A percentile compares a stretch with the other conserved stretches of the same genome.
Conservation (phyloP, 148 eudicot genomes). For the Rhododendron griersonianum region DNA sequence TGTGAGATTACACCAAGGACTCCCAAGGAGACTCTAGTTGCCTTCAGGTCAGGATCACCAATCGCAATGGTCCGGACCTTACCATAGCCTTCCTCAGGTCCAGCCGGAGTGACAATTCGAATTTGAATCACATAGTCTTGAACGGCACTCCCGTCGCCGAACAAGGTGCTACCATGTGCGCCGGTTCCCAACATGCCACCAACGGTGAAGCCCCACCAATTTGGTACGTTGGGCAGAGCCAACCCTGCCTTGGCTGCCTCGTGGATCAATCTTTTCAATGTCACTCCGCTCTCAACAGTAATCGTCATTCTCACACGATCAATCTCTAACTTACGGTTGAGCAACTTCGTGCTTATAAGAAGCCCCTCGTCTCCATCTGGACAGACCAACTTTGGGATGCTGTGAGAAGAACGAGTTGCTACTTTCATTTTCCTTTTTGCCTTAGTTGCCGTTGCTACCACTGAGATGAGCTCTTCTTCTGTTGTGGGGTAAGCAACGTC, state of each 20-base stretch:
- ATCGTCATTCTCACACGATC: conserved; percentile 22
- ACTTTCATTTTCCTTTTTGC: conserved; percentile 47
- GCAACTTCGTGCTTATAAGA: conserved; percentile 54
- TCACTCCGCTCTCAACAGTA: conserved; percentile 55
- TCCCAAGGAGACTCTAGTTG: conserved; percentile 70
- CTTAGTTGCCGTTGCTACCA: conserved; percentile 43
- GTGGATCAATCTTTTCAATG: conserved; percentile 40
- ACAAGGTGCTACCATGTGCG: conserved; percentile 74
- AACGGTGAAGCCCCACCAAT: conserved; percentile 76
- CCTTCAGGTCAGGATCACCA: conserved; percentile 41
- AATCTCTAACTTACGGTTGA: conserved; percentile 27
- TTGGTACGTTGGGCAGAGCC: conserved; percentile 60
- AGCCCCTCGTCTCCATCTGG: conserved; percentile 56
- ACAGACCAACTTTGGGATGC: conserved; percentile 62
- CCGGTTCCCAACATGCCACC: conserved; percentile 76
- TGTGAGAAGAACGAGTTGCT: conserved; percentile 48
- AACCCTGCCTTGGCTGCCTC: conserved; percentile 51
- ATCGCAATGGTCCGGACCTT: conserved; percentile 28
- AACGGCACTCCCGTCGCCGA: conserved; percentile 62
- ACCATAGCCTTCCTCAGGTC: conserved; percentile 33
- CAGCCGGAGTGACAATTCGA: conserved; percentile 52
- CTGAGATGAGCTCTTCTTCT: conserved; percentile 16
- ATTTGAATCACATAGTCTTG: conserved; percentile 57
- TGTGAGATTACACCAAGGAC: conserved; percentile 81
- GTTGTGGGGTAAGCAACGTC: conserved; percentile 41